These are phyloP conservation scores for Trapa incisa DNA, from an alignment of 345 rosid species.

Conservation along the genomic window DNA sequence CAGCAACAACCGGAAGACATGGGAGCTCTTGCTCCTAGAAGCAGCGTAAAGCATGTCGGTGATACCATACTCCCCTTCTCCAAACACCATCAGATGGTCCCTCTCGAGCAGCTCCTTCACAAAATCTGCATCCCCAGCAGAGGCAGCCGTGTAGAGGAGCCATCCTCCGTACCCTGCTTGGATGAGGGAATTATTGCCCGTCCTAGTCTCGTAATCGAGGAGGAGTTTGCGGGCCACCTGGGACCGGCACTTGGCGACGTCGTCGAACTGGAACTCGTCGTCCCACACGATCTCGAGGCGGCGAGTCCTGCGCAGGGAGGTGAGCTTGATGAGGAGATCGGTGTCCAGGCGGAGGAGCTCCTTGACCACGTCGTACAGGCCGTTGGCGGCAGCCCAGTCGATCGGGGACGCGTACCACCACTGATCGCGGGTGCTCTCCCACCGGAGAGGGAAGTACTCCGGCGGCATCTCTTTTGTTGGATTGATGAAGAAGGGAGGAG, in stretches of 20 bases:
- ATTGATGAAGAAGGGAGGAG: neutral
- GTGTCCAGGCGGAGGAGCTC: constrained; percentile 85
- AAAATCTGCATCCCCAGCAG: constrained; percentile 72
- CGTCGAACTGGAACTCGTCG: constrained; percentile 45
- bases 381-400: constrained; percentile 95
- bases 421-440: constrained; percentile 98
- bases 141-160: constrained; percentile 88
- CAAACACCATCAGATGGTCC: constrained; percentile 81
- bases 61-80: constrained; percentile 95
- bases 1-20: constrained; percentile 47
- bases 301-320: constrained; percentile 90
- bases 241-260: constrained; percentile 63
- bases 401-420: constrained; percentile 99
- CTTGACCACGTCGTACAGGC: constrained; percentile 63
- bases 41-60: constrained; percentile 77
- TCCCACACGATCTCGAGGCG: constrained; percentile 98
- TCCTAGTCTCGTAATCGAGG: constrained; percentile 38
- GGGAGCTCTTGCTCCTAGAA: constrained; percentile 55
- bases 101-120: constrained; percentile 51
- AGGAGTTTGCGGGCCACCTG: constrained; percentile 52
- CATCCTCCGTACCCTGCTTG: constrained; percentile 96
- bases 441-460: constrained; percentile 73
- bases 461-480: constrained; percentile 38
- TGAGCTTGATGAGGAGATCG: constrained; percentile 90
- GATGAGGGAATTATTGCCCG: constrained; percentile 51